Evolutionary conservation across 1,139 yeast species (phyloP).

Genomic region (Yamadazyma diddensiae): DNA sequence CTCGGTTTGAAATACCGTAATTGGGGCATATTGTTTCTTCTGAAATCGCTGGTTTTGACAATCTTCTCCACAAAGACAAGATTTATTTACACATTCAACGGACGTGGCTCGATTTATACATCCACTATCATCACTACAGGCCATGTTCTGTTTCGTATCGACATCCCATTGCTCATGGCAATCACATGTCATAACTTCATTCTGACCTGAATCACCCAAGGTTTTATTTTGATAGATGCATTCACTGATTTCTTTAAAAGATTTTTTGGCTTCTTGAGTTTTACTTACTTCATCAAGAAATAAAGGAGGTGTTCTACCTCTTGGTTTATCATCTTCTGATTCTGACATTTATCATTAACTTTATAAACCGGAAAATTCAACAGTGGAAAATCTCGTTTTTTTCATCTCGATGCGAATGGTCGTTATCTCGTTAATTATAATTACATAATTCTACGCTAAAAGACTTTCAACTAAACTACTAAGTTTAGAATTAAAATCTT

Average conservation of each 20-base stretch:
- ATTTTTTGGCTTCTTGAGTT: constrained; percentile 65
- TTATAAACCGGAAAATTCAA: not conserved
- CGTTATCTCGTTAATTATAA: not conserved
- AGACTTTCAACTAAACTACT: constrained; percentile 4
- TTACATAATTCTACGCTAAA: constrained; percentile 1
- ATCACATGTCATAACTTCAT: constrained; percentile 85
- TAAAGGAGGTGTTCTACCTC: constrained; percentile 23
- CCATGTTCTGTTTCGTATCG: constrained; percentile 42
- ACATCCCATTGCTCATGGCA: constrained; percentile 56
- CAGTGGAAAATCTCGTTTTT: constrained; percentile 1
- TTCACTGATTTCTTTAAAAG: constrained; percentile 54
- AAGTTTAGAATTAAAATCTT: constrained; percentile 4
- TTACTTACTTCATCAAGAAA: constrained; percentile 53
- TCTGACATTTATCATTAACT: constrained; percentile 7
- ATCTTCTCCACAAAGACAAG: constrained; percentile 68
- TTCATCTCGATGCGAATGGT: not conserved
- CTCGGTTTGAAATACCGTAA: constrained; percentile 77
- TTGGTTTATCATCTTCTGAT: constrained; percentile 9
- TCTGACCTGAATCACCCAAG: constrained; percentile 67
- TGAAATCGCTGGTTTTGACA: constrained; percentile 92
- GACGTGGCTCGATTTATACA: constrained; percentile 91
- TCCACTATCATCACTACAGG: constrained; percentile 84
- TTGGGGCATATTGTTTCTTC: constrained; percentile 62
- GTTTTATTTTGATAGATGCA: constrained; percentile 60
- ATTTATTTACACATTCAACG: constrained; percentile 82